Base-by-base conservation (phyloP, 1,139 yeast genomes). In the Candida pseudocylindracea region DNA sequence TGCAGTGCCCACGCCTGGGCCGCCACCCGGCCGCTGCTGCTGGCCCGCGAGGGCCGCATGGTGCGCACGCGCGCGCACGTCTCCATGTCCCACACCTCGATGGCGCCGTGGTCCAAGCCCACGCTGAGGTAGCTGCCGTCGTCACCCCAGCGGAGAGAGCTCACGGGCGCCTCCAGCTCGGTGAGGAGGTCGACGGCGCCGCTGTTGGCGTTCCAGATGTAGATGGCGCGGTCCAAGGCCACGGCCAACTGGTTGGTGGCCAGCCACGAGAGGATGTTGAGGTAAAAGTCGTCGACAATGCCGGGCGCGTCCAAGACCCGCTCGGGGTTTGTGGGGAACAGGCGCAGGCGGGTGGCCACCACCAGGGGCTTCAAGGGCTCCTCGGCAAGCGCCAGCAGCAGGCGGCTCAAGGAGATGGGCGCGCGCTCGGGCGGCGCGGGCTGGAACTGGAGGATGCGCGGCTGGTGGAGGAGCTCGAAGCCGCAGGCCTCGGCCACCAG, bases 301-400 rank as follows among this genome's bases (percentile, higher is more conserved):
- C 94, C 95, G 0, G 98, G 99, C 0, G 98, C 98, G 54, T 88
- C 99, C 32, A 88, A 60, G 2, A 88, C 93, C 41, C 93, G 65
- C 42, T 81, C 94, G 1, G 98, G 96, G 11, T 83, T 81, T 0
- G 81, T 70, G 10, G 93, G 83, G 31, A 88, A 67, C 43, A 74
- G 76, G 41, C 93, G 60, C 32, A 67, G 60, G 38, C 72, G 56
- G 1, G 73, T 72, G 34, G 58, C 54, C 3, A 67, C 70, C 10
- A 53, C 49, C 1, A 67, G 60, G 0, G 72, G 70, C 35, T 63
- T 57, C 29, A 55, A 43, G 55, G 45, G n/a, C 50, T 46, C 13
- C 48, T 45, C 12, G 32, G 11, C 42, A 34, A 31, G 44, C 32
- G 20, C 27, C 42, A 35, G 27, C 27, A 34, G 33, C 30, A 28